A percentile compares a stretch with the other conserved stretches of the same genome.
These are phyloP conservation scores for Hypoxylon sp. DNA, from an alignment of 2,329 filamentous ascomycete genomes.

Conservation along the genomic window DNA sequence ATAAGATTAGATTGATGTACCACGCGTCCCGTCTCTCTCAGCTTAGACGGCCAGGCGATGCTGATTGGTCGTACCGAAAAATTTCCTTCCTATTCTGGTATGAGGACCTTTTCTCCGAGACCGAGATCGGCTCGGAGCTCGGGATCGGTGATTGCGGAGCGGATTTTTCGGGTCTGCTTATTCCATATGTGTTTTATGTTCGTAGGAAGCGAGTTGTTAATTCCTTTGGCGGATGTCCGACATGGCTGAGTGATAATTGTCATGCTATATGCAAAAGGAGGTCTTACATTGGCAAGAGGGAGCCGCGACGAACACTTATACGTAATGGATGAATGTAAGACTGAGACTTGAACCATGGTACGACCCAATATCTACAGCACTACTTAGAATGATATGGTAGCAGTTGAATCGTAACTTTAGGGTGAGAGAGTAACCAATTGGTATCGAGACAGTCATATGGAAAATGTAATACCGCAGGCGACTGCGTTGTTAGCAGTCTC, in stretches of 20 bases:
- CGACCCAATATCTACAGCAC: too few relatives aligned
- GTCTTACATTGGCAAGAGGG: too few relatives aligned
- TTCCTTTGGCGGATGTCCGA: neutral
- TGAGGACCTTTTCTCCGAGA: constrained; percentile 31
- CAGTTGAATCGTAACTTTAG: too few relatives aligned
- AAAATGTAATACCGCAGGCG: too few relatives aligned
- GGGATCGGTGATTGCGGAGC: constrained; percentile 27
- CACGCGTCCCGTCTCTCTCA: constrained; percentile 15
- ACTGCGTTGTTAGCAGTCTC: too few relatives aligned
- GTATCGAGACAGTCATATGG: too few relatives aligned
- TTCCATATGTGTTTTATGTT: neutral
- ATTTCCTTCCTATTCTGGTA: constrained; percentile 12
- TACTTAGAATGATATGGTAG: too few relatives aligned
- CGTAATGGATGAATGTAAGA: too few relatives aligned
- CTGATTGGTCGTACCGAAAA: constrained; percentile 20
- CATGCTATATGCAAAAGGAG: too few relatives aligned
- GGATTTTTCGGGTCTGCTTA: constrained; percentile 14
- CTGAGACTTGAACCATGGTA: too few relatives aligned
- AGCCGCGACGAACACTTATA: too few relatives aligned
- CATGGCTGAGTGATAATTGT: neutral
- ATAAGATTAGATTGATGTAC: constrained; percentile 46
- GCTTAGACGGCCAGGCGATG: constrained; percentile 8
- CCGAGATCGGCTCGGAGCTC: constrained; percentile 43
- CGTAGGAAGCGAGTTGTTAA: neutral
- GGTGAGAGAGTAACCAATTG: too few relatives aligned